These are phyloP conservation scores for Coniophora puteana DNA, from an alignment of 1,284 basidiomycete species.

Conservation along the genomic window DNA sequence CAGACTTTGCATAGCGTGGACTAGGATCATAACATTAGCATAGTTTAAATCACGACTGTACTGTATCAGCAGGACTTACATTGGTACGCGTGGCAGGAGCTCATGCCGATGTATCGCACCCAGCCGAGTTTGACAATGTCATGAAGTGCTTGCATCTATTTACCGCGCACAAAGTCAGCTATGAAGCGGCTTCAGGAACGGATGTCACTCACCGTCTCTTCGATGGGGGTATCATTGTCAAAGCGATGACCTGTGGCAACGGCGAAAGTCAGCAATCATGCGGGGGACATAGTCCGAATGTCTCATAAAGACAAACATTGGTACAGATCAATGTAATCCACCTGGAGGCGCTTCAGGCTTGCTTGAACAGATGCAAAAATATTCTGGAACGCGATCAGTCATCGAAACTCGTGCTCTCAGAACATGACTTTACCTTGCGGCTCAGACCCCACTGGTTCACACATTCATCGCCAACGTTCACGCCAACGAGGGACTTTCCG, in stretches of 20 bases:
- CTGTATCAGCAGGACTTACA: conserved; percentile 14
- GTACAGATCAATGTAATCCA: conserved; percentile 44
- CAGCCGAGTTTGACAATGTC: conserved; percentile 45
- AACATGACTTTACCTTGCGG: conserved; percentile 5
- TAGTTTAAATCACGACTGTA: conserved; percentile 2
- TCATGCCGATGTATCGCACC: conserved; percentile 52
- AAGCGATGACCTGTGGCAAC: conserved; percentile 35
- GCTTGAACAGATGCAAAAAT: conserved; percentile 46
- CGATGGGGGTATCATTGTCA: conserved; percentile 42
- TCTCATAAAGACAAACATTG: conserved; percentile 21
- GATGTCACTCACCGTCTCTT: conserved; percentile 26
- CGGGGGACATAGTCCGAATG: not conserved
- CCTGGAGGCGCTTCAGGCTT: conserved; percentile 38
- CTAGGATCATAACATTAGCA: conserved; percentile 3
- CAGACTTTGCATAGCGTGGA: conserved; percentile 20
- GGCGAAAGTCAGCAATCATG: too few species aligned
- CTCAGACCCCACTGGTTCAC: conserved; percentile 23
- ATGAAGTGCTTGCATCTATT: conserved; percentile 43
- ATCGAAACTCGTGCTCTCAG: not conserved
- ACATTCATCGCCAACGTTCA: conserved; percentile 34
- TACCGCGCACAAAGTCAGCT: too few species aligned
- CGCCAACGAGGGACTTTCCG: conserved; percentile 8
- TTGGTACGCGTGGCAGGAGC: conserved; percentile 20
- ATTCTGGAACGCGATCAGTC: conserved; percentile 17
- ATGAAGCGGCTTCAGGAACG: conserved; percentile 2